Evolutionary conservation across 2,329 filamentous ascomycete species (phyloP).

Genomic region (Pseudogymnoascus sp.): DNA sequence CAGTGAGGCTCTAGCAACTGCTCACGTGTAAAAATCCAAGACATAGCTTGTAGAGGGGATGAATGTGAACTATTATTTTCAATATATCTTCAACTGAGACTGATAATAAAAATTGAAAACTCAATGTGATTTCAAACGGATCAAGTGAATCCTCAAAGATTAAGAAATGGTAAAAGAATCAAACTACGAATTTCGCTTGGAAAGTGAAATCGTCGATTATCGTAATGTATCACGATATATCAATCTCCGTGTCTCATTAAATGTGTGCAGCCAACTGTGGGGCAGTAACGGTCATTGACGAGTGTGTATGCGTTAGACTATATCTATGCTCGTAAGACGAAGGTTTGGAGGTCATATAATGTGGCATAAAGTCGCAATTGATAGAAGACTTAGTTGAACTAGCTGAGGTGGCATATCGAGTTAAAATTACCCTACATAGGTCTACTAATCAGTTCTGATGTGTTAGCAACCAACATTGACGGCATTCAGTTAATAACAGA

Average conservation of each 20-base stretch:
- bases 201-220: background rate
- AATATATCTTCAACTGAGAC: background rate
- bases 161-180: background rate
- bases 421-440: background rate
- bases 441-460: background rate
- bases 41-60: background rate
- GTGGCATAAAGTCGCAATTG: too few species aligned
- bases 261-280: background rate
- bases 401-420: too few species aligned
- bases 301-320: background rate
- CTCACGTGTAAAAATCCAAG: background rate
- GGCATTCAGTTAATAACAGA: background rate
- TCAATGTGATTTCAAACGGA: background rate
- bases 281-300: background rate
- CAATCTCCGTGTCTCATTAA: background rate
- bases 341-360: too few species aligned
- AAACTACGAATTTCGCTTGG: background rate
- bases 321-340: too few species aligned
- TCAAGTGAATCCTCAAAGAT: background rate
- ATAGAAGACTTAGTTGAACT: too few species aligned
- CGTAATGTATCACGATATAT: background rate
- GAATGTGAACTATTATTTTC: background rate
- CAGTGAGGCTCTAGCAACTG: constrained; percentile 30
- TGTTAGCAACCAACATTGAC: background rate
- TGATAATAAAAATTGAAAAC: background rate